Conservation (phyloP, 768 basidiomycete species). For the Fibroporia radiculosa region DNA sequence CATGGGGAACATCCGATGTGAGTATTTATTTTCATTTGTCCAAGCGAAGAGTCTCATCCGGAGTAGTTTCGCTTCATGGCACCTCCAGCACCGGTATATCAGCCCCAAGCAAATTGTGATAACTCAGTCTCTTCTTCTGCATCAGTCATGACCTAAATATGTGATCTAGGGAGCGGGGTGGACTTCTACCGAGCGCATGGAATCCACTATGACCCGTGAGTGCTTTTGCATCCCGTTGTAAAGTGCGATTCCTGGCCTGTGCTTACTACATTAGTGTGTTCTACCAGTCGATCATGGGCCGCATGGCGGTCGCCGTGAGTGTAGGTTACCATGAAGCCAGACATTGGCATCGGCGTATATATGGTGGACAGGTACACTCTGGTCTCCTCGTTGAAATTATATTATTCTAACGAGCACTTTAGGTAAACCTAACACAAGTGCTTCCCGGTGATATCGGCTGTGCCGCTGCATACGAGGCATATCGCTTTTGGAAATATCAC, state of each 20-base stretch:
- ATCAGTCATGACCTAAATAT: not conserved
- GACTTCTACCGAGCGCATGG: slow-evolving; percentile 64
- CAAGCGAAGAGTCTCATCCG: not conserved
- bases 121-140: slow-evolving; percentile 25
- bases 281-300: slow-evolving; percentile 30
- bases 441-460: slow-evolving; percentile 59
- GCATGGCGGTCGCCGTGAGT: slow-evolving; percentile 26
- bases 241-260: not conserved
- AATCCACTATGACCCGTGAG: slow-evolving; percentile 49
- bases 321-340: slow-evolving; percentile 54
- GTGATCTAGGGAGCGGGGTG: slow-evolving; percentile 44
- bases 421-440: slow-evolving; percentile 48
- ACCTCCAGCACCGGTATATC: slow-evolving; percentile 27
- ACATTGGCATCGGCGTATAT: slow-evolving; percentile 59
- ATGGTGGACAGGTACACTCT: slow-evolving; percentile 47
- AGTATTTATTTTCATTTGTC: slow-evolving; percentile 8
- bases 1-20: slow-evolving; percentile 42
- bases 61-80: slow-evolving; percentile 25
- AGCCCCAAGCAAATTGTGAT: slow-evolving; percentile 49
- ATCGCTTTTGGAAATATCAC: slow-evolving; percentile 58
- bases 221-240: slow-evolving; percentile 1
- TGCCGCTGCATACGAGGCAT: slow-evolving; percentile 74
- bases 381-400: not conserved
- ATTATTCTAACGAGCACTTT: not conserved
- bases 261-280: slow-evolving; percentile 18